phyloP scores from a whole-genome alignment of 2,329 filamentous ascomycete genomes.

The Aspergillus fischeri region DNA sequence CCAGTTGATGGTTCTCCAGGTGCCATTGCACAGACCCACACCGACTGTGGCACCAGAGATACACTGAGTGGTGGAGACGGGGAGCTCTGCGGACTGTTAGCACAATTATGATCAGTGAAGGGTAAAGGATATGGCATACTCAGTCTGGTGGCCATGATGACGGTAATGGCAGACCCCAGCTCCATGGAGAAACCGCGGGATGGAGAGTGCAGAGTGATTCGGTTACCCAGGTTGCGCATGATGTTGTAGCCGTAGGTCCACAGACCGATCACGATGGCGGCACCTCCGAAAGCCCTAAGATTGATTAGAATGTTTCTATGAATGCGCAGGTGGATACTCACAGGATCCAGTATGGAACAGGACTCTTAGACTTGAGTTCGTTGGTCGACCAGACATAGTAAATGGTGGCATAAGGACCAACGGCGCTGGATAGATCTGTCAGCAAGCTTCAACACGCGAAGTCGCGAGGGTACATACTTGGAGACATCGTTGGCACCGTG shows the following conservation, averaged over 20 bases:
- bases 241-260: constrained; percentile 21
- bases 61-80: constrained; percentile 17
- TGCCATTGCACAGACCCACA: constrained; percentile 17
- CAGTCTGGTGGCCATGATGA: constrained; percentile 15
- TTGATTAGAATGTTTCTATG: not conserved
- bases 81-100: constrained; percentile 9
- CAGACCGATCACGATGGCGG: constrained; percentile 12
- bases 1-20: constrained; percentile 19
- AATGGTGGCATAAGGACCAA: constrained; percentile 18
- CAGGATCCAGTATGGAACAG: constrained; percentile 17
- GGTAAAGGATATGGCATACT: constrained; percentile 1
- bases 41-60: constrained; percentile 17
- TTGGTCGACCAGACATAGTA: constrained; percentile 12
- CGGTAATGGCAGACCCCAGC: constrained; percentile 13
- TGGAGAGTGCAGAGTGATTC: constrained; percentile 16
- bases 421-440: constrained; percentile 6
- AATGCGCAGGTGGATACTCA: not conserved
- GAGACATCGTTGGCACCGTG: constrained; percentile 19
- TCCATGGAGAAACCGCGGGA: constrained; percentile 18
- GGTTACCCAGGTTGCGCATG: constrained; percentile 18
- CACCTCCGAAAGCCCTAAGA: constrained; percentile 13
- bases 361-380: constrained; percentile 6
- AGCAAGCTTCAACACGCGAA: not conserved
- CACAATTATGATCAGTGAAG: not conserved
- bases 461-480: constrained; percentile 6